Percentiles rank a stretch among this genome's conserved stretches.
Conservation (phyloP, 169 alveolate species). For the Eimeria falciformis region DNA sequence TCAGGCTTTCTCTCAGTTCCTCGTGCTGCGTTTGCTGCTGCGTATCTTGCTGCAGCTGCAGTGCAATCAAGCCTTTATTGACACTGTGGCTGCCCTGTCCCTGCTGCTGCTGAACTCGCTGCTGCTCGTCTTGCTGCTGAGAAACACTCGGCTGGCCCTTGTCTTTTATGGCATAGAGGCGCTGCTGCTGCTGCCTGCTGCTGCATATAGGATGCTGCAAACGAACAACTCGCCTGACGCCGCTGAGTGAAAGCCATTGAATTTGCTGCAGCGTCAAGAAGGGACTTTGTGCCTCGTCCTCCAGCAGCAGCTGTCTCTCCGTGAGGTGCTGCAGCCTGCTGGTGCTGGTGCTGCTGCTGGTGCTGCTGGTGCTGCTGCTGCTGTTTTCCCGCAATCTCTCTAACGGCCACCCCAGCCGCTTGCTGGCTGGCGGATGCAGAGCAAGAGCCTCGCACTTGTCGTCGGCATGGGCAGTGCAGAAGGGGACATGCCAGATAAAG, state of each 20-base stretch:
- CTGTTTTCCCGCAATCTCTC: conserved; percentile 17
- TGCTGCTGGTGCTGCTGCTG: conserved; percentile 3
- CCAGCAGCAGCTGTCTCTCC: no score
- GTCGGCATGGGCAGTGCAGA: not conserved
- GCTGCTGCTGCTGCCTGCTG: no score
- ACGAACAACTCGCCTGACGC: no score
- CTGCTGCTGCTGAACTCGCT: not conserved
- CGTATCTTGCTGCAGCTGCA: not conserved
- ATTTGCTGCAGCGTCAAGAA: no score
- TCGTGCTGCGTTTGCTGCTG: not conserved
- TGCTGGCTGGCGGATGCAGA: conserved; percentile 22
- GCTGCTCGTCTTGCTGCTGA: not conserved
- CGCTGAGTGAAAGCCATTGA: no score
- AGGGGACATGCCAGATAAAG: conserved; percentile 31
- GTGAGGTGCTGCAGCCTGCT: no score
- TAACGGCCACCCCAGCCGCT: conserved; percentile 12
- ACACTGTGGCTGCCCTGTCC: not conserved
- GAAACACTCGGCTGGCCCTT: no score
- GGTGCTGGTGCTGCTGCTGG: not conserved
- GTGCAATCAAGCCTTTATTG: not conserved
- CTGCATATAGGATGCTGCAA: no score
- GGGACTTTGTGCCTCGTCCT: no score
- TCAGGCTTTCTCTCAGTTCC: no score
- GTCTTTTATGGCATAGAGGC: no score
- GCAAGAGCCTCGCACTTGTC: not conserved